Conservation (phyloP, 768 basidiomycete species). For the Baorangia bicolor region DNA sequence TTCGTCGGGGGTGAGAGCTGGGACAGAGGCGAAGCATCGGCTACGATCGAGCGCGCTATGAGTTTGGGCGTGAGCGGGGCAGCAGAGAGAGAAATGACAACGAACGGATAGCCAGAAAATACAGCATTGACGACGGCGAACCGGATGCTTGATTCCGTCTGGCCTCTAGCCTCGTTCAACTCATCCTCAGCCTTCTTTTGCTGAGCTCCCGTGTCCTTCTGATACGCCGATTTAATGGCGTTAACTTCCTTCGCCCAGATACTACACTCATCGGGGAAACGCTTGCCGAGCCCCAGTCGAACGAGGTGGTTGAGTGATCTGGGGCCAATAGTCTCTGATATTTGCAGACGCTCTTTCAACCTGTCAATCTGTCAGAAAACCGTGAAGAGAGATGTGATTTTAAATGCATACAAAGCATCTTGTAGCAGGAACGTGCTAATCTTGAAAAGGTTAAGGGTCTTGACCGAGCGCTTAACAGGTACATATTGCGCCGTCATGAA, state of each 20-base stretch:
- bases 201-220: conserved; percentile 1
- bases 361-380: conserved; percentile 16
- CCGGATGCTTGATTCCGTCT: conserved; percentile 22
- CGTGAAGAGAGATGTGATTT: background rate
- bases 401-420: conserved; percentile 22
- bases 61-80: background rate
- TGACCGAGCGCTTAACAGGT: conserved; percentile 16
- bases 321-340: conserved; percentile 23
- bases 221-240: background rate
- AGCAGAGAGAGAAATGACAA: background rate
- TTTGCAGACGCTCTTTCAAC: conserved; percentile 23
- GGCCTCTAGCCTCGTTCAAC: conserved; percentile 5
- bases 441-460: conserved; percentile 1
- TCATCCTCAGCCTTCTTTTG: conserved; percentile 14
- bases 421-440: conserved; percentile 20
- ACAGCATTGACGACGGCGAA: conserved; percentile 28
- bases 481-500: conserved; percentile 36
- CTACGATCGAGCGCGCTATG: conserved; percentile 21
- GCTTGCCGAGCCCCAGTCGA: conserved; percentile 30
- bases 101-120: conserved; percentile 24
- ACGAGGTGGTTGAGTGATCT: conserved; percentile 31
- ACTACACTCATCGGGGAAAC: conserved; percentile 25
- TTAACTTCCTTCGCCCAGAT: conserved; percentile 25
- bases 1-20: conserved; percentile 15
- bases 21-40: conserved; percentile 12